Evolutionary conservation across 1,284 basidiomycete genomes (phyloP), one percentile per base, ranked within the genome.

Genomic region (Vanrija sp.): DNA sequence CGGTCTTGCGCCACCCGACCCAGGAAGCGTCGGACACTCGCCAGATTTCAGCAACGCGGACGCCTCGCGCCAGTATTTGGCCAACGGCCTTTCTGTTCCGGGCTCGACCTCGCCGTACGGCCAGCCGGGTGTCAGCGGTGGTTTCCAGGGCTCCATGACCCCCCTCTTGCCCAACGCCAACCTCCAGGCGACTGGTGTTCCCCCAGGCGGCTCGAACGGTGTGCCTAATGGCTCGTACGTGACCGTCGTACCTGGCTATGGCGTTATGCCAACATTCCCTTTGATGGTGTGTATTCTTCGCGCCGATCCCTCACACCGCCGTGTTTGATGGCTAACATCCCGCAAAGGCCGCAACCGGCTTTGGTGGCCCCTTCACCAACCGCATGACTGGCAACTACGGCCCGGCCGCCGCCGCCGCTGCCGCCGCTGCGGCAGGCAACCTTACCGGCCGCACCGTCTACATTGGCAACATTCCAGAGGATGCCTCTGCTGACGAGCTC

Each of bases 401-500:
- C 8, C 80, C 76, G 56, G 82, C 82, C 1, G 82, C 82, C 9
- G 90, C 89, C 68, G 87, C 87, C 2, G 87, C 87, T n/a, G 86
- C 83, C 1, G 85, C 84, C 1, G 83, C 86, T 2, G 84, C 87
- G 1, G 83, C 84, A 38, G 83, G 84, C 2, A 86, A 84, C 64
- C 75, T 79, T 8, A 84, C 83, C 1, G 89, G 88, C 9, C 88
- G 95, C 55, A 98, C 96, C 0, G 94, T 98, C 48, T 98, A 98
- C 76, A 88, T 98, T 57, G 96, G 95, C 64, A 97, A 96, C 77
- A 83, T 98, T 43, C 95, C 95, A 18, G 82, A 89, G n/a, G 91
- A 91, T 21, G 94, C 95, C 0, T 94, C 92, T 6, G 93, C 97
- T 55, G 94, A 98, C 72, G 95, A 98, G 76, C 85, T 98, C 25